phyloP scores from a whole-genome alignment of 257 asterid species.

The Jasminum sambac region DNA sequence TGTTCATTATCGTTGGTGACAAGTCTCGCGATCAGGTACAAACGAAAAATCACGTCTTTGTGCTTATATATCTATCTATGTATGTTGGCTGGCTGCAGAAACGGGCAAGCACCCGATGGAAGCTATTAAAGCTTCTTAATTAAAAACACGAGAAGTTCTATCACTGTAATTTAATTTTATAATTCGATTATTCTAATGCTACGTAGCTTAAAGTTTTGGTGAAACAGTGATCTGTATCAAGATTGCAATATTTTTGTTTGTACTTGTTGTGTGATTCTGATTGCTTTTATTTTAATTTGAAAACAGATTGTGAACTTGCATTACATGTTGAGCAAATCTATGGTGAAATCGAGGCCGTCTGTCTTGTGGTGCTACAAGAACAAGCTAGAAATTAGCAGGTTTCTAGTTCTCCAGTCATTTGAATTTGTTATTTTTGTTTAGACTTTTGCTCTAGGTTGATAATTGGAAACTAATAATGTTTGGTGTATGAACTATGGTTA shows the following conservation, averaged over 20 bases:
- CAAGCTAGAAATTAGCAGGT: conserved; percentile 95
- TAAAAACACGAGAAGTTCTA: too few species aligned
- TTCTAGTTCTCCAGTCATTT: background rate
- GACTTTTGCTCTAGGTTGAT: background rate
- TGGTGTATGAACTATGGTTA: background rate
- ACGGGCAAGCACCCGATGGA: background rate
- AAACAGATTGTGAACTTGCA: conserved; percentile 78
- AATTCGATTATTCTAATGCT: too few species aligned
- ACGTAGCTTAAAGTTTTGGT: background rate
- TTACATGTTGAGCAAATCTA: conserved; percentile 64
- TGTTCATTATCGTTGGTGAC: conserved; percentile 89
- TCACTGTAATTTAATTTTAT: too few species aligned
- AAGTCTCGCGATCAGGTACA: conserved; percentile 79
- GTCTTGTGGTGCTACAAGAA: conserved; percentile 97
- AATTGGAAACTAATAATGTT: conserved; percentile 12
- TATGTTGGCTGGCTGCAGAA: background rate
- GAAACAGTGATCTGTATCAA: background rate
- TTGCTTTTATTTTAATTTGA: background rate
- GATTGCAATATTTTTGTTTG: background rate
- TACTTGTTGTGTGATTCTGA: background rate
- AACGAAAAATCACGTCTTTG: background rate
- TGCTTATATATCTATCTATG: background rate
- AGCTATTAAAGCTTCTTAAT: background rate
- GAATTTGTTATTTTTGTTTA: background rate
- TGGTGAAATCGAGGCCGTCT: conserved; percentile 65